These are phyloP conservation scores for Termitomyces sp. DNA, from an alignment of 1,284 basidiomycete species.

Conservation along the genomic window DNA sequence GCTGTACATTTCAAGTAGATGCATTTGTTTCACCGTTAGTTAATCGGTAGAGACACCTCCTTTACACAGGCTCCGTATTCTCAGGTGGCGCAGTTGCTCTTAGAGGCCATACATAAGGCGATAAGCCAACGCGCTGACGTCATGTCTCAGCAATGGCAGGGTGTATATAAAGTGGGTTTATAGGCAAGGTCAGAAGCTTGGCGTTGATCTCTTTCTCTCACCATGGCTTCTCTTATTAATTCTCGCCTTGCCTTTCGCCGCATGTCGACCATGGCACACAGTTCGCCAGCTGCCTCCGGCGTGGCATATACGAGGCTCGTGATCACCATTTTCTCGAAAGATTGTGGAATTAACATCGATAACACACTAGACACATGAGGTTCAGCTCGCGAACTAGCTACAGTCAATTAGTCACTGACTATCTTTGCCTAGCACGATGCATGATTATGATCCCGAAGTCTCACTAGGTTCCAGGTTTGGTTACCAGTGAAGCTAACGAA, in stretches of 20 bases:
- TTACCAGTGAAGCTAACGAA: not conserved
- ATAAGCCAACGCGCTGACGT: conserved; percentile 9
- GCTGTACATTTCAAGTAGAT: not conserved
- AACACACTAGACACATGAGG: conserved; percentile 14
- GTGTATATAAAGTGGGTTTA: conserved; percentile 10
- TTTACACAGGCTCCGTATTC: not conserved
- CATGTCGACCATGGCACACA: conserved; percentile 2
- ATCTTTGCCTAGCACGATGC: conserved; percentile 45
- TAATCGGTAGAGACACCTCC: not conserved
- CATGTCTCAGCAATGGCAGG: conserved; percentile 13
- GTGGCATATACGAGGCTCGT: conserved; percentile 13
- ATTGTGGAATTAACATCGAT: conserved; percentile 2
- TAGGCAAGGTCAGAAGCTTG: not conserved
- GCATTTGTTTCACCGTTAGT: not conserved
- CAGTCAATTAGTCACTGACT: not conserved
- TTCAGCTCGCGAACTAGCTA: conserved; percentile 2
- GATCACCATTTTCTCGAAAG: not conserved
- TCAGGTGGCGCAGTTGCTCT: not conserved
- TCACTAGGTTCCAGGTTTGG: not conserved
- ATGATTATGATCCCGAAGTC: conserved; percentile 58
- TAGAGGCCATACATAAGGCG: not conserved
- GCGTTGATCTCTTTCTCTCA: conserved; percentile 1
- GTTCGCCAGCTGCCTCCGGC: not conserved
- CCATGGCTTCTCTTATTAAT: conserved; percentile 13
- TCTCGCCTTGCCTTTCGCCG: conserved; percentile 4